Evolutionary conservation across 2,329 filamentous ascomycete genomes (phyloP).

Genomic region (Biscogniauxia marginata): DNA sequence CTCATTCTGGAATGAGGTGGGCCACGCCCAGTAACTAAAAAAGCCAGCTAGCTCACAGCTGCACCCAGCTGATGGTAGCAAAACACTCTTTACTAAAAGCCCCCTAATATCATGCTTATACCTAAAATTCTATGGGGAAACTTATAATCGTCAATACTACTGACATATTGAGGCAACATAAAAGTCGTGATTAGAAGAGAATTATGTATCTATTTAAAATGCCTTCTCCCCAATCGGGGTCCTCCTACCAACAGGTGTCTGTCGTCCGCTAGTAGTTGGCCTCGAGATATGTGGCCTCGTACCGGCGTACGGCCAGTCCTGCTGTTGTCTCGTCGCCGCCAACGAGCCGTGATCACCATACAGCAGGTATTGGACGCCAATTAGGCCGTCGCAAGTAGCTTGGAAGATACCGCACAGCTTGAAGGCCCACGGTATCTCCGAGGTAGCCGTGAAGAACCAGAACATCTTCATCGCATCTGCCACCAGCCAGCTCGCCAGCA

Average conservation of each 20-base stretch:
- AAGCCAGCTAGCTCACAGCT: background rate
- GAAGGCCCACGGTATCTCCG: conserved; percentile 72
- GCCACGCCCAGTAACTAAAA: too few species aligned
- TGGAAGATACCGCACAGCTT: conserved; percentile 83
- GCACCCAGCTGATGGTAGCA: background rate
- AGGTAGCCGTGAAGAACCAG: conserved; percentile 73
- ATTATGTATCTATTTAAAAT: conserved; percentile 9
- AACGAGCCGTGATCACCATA: conserved; percentile 55
- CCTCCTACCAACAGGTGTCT: conserved; percentile 40
- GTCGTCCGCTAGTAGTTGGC: conserved; percentile 33
- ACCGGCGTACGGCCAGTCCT: conserved; percentile 29
- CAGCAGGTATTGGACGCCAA: conserved; percentile 72
- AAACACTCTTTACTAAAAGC: too few species aligned
- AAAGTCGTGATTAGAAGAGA: background rate
- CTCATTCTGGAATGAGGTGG: too few species aligned
- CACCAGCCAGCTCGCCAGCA: conserved; percentile 74
- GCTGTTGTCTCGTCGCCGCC: conserved; percentile 19
- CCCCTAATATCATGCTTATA: background rate
- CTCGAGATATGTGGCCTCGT: conserved; percentile 30
- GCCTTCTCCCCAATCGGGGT: conserved; percentile 37
- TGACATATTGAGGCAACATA: conserved; percentile 2
- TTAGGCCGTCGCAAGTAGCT: conserved; percentile 69
- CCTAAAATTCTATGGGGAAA: too few species aligned
- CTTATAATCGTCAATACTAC: too few species aligned
- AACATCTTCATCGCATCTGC: conserved; percentile 88